phyloP scores from a whole-genome alignment of 805 yeast genomes.

The Saccharomycopsis olivae region DNA sequence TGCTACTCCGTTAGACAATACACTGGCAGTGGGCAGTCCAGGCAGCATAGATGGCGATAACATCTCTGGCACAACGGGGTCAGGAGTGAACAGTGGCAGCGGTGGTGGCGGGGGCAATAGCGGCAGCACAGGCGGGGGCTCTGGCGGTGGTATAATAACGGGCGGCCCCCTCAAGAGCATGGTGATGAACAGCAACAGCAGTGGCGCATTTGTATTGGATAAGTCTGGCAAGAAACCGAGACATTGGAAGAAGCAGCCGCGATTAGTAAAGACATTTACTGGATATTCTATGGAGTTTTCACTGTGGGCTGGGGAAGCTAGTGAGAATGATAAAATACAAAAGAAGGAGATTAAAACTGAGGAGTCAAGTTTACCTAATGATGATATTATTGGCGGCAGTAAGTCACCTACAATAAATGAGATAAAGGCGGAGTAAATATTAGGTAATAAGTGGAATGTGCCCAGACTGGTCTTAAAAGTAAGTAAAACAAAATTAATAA shows the following conservation, averaged over 20 bases:
- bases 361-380: too few relatives aligned
- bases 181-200: not conserved
- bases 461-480: too few relatives aligned
- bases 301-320: slow-evolving; percentile 5
- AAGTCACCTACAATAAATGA: too few relatives aligned
- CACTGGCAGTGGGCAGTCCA: not conserved
- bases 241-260: slow-evolving; percentile 32
- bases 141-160: too few relatives aligned
- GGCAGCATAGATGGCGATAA: not conserved
- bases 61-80: not conserved
- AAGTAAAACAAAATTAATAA: too few relatives aligned
- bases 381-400: too few relatives aligned
- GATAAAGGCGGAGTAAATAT: too few relatives aligned
- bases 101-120: not conserved
- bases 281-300: slow-evolving; percentile 29
- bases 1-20: not conserved
- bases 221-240: slow-evolving; percentile 31
- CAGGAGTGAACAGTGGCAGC: not conserved
- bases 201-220: not conserved
- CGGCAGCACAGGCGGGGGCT: not conserved
- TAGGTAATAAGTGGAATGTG: too few relatives aligned
- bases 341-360: too few relatives aligned
- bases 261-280: slow-evolving; percentile 34
- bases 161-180: not conserved
- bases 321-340: too few relatives aligned